Conservation (phyloP, 495 filamentous ascomycete species). For the Bacidia rubella region DNA sequence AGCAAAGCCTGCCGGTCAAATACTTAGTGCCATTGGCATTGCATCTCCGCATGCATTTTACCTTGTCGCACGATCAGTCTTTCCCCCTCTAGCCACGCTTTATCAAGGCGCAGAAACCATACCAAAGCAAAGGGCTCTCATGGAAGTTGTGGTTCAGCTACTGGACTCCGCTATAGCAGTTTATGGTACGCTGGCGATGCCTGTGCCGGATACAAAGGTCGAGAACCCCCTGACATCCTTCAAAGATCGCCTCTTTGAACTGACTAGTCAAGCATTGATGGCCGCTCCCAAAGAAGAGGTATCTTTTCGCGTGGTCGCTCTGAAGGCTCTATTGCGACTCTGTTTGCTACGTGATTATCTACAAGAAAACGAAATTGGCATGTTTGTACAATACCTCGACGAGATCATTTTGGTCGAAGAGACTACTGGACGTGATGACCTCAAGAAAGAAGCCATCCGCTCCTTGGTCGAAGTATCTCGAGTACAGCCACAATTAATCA, state of each 20-base stretch:
- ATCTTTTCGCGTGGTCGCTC: constrained; percentile 47
- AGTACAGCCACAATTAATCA: constrained; percentile 50
- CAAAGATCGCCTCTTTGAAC: constrained; percentile 46
- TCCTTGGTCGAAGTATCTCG: constrained; percentile 52
- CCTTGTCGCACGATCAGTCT: constrained; percentile 39
- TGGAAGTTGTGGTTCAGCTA: constrained; percentile 49
- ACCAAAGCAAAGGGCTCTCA: constrained; percentile 51
- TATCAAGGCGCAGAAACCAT: constrained; percentile 52
- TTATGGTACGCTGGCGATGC: constrained; percentile 43
- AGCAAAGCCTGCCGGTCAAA: constrained; percentile 53
- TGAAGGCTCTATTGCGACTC: constrained; percentile 46
- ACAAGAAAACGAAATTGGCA: constrained; percentile 47
- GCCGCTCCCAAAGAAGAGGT: constrained; percentile 48
- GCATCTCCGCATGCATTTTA: constrained; percentile 42
- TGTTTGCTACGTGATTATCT: constrained; percentile 43
- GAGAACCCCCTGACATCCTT: constrained; percentile 44
- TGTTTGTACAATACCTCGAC: constrained; percentile 51
- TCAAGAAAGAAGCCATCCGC: constrained; percentile 50
- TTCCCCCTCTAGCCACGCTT: constrained; percentile 47
- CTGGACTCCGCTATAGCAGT: constrained; percentile 42
- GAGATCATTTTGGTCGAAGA: constrained; percentile 50
- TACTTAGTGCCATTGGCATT: constrained; percentile 42
- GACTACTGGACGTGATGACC: constrained; percentile 40
- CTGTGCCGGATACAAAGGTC: constrained; percentile 17
- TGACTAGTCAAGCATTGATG: constrained; percentile 48